Percentiles rank a stretch among this genome's conserved stretches.
Conservation (phyloP, 306 rosid genomes). For the Lagenaria siceraria region DNA sequence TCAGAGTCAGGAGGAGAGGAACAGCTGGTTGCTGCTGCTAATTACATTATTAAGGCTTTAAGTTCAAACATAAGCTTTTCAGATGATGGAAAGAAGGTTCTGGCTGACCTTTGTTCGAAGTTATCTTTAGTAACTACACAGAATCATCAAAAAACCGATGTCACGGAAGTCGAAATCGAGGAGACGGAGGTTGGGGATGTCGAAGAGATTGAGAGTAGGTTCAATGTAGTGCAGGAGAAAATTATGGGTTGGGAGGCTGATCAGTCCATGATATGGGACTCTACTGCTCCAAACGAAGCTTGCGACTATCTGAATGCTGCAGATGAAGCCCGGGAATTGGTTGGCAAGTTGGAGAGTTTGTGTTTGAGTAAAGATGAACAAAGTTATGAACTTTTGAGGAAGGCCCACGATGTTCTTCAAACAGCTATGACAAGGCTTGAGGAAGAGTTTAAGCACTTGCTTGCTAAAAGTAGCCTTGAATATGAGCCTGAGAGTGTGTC, state of each 20-base stretch:
- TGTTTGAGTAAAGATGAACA: conserved; percentile 35
- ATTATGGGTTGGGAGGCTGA: conserved; percentile 66
- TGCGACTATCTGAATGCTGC: conserved; percentile 51
- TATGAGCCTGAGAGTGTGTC: conserved; percentile 65
- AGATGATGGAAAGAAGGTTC: conserved; percentile 42
- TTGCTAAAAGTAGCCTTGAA: conserved; percentile 57
- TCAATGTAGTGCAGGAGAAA: conserved; percentile 43
- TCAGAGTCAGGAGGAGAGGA: conserved; percentile 57
- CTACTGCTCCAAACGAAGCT: conserved; percentile 41
- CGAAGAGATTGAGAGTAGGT: conserved; percentile 25
- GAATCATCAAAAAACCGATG: conserved; percentile 24
- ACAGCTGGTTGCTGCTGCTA: conserved; percentile 58
- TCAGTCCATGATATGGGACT: conserved; percentile 70
- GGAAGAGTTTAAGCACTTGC: conserved; percentile 64
- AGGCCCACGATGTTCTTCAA: conserved; percentile 68
- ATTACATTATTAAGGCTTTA: conserved; percentile 48
- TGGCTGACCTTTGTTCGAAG: conserved; percentile 59
- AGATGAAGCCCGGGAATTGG: conserved; percentile 42
- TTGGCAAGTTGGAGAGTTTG: conserved; percentile 40
- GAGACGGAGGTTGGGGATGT: conserved; percentile 9
- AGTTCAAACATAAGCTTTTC: conserved; percentile 59
- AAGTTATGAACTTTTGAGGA: conserved; percentile 28
- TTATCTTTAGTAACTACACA: conserved; percentile 32
- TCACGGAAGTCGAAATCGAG: conserved; percentile 9
- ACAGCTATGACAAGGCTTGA: conserved; percentile 78